These are phyloP conservation scores for Fusarium coffeatum DNA, from an alignment of 2,329 filamentous ascomycete genomes.

Conservation along the genomic window DNA sequence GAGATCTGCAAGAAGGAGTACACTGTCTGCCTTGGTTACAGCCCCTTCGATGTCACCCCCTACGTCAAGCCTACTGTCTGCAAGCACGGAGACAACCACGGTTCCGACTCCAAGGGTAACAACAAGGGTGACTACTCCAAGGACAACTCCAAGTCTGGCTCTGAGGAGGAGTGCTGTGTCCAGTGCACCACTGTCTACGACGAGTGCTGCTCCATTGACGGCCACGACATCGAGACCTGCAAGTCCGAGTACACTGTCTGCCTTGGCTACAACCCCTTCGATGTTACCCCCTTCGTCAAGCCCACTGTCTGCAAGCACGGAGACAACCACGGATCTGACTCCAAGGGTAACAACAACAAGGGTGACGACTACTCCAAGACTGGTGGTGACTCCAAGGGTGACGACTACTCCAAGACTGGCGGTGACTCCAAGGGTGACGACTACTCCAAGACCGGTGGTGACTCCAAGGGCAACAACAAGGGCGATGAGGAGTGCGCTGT, in stretches of 20 bases:
- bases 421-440: background rate
- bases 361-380: background rate
- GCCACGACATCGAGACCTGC: slow-evolving; percentile 23
- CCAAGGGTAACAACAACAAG: slow-evolving; percentile 1
- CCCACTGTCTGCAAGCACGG: slow-evolving; percentile 36
- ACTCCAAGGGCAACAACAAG: background rate
- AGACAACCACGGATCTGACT: background rate
- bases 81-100: slow-evolving; percentile 12
- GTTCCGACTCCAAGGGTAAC: background rate
- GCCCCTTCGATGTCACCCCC: slow-evolving; percentile 13
- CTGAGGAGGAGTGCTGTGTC: slow-evolving; percentile 32
- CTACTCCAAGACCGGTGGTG: background rate
- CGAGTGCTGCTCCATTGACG: slow-evolving; percentile 21
- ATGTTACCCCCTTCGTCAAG: slow-evolving; percentile 18
- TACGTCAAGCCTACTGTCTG: slow-evolving; percentile 27
- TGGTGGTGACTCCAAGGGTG: background rate
- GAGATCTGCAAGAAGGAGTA: slow-evolving; percentile 22
- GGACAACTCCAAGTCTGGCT: background rate
- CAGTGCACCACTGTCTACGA: slow-evolving; percentile 31
- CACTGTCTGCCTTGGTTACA: slow-evolving; percentile 28
- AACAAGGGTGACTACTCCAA: background rate
- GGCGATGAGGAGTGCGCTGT: slow-evolving; percentile 22
- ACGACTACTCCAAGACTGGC: background rate
- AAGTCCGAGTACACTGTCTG: slow-evolving; percentile 26
- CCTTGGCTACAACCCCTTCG: slow-evolving; percentile 33